Evolutionary conservation across 176 grass and related monocot species (phyloP).

Genomic region (Eleusine coracana): DNA sequence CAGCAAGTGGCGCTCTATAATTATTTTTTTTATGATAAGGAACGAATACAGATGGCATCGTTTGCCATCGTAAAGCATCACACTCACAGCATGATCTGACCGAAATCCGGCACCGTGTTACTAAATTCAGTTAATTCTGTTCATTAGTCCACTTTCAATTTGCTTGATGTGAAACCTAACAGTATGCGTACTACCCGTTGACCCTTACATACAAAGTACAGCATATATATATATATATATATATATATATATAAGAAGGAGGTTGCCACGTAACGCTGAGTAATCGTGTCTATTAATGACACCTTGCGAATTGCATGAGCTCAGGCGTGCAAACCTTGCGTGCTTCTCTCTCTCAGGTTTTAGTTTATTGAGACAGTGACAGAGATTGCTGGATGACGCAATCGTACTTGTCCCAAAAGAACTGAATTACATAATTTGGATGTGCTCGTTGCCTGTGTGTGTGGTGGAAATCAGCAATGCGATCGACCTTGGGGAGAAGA

Average conservation of each 20-base stretch:
- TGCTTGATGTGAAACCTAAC: neutral
- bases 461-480: neutral
- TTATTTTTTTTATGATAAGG: neutral
- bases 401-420: neutral
- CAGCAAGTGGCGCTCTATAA: neutral
- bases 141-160: neutral
- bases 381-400: neutral
- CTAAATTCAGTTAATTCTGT: slow-evolving; percentile 10
- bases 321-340: slow-evolving; percentile 13
- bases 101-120: neutral
- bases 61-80: neutral
- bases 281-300: neutral
- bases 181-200: neutral
- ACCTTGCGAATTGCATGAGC: neutral
- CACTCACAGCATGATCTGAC: slow-evolving; percentile 6
- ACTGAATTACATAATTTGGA: neutral
- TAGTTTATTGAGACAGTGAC: neutral
- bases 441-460: neutral
- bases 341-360: slow-evolving; percentile 16
- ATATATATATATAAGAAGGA: neutral
- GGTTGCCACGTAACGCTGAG: neutral
- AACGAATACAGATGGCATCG: neutral
- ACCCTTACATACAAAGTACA: neutral
- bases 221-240: too few species aligned
- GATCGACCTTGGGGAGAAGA: neutral